These are phyloP conservation scores for Phytopythium chamaehyphon DNA, from an alignment of 352 stramenopile species.

Conservation along the genomic window DNA sequence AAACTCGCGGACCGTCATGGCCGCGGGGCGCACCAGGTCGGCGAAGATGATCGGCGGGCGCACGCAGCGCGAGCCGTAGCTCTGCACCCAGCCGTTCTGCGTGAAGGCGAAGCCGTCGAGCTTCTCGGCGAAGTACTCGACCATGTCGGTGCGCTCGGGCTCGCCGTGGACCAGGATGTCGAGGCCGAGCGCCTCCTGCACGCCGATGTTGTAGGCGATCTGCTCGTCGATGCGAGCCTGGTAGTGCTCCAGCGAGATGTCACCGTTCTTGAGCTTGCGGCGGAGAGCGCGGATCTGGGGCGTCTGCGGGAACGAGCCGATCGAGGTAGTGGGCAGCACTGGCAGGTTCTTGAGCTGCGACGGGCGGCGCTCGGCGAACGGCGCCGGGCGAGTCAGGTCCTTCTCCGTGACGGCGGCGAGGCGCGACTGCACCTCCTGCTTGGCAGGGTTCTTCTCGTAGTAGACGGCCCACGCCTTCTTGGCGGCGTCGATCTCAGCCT, in stretches of 20 bases:
- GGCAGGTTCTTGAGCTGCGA: conserved; percentile 67
- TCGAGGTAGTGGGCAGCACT: conserved; percentile 90
- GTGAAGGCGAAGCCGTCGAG: conserved; percentile 91
- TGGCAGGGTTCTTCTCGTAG: conserved; percentile 85
- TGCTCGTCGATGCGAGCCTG: conserved; percentile 89
- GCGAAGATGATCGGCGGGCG: conserved; percentile 90
- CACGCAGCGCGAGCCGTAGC: conserved; percentile 91
- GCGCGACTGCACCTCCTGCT: conserved; percentile 52
- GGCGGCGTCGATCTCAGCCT: conserved; percentile 43
- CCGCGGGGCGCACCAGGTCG: conserved; percentile 73
- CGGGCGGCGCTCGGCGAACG: conserved; percentile 73
- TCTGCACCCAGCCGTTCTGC: conserved; percentile 92
- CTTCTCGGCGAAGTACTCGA: conserved; percentile 94
- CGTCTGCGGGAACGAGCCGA: conserved; percentile 94
- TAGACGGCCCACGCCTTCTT: conserved; percentile 67
- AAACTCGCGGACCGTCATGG: conserved; percentile 92
- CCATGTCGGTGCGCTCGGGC: conserved; percentile 93
- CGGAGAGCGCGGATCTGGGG: conserved; percentile 79
- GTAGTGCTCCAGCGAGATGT: conserved; percentile 72
- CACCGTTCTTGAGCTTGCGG: conserved; percentile 75
- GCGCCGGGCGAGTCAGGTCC: conserved; percentile 80
- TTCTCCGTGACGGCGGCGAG: conserved; percentile 53
- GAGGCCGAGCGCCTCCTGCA: conserved; percentile 89
- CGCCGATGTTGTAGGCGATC: conserved; percentile 89
- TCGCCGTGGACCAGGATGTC: conserved; percentile 94